Evolutionary conservation across 2,329 filamentous ascomycete genomes (phyloP).

Genomic region (Exophiala sideris): DNA sequence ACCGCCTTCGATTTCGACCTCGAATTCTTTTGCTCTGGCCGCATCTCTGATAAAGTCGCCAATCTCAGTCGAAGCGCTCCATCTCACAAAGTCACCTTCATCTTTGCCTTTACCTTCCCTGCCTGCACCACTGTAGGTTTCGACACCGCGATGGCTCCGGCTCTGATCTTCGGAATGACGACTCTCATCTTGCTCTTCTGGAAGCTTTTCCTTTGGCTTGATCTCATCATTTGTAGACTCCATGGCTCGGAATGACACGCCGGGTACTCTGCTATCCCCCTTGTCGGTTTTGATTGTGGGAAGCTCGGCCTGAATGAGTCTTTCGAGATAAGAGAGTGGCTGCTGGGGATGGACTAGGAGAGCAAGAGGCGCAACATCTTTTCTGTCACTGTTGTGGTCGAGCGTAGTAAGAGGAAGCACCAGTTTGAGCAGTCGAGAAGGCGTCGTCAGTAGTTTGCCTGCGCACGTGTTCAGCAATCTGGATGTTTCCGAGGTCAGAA

Average conservation of each 20-base stretch:
- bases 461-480: background rate
- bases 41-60: slow-evolving; percentile 93
- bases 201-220: slow-evolving; percentile 36
- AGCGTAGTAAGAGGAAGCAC: slow-evolving; percentile 69
- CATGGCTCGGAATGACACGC: slow-evolving; percentile 75
- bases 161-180: slow-evolving; percentile 35
- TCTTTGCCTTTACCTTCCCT: slow-evolving; percentile 53
- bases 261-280: slow-evolving; percentile 67
- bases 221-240: slow-evolving; percentile 63
- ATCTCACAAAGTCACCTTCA: slow-evolving; percentile 69
- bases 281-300: slow-evolving; percentile 62
- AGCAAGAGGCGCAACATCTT: slow-evolving; percentile 77
- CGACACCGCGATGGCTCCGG: slow-evolving; percentile 58
- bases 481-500: background rate
- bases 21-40: slow-evolving; percentile 77
- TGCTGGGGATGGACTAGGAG: slow-evolving; percentile 86
- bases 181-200: slow-evolving; percentile 46
- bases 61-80: slow-evolving; percentile 84
- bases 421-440: slow-evolving; percentile 74
- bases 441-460: slow-evolving; percentile 78
- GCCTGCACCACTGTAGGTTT: slow-evolving; percentile 68
- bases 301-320: slow-evolving; percentile 82
- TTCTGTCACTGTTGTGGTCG: slow-evolving; percentile 58
- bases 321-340: slow-evolving; percentile 83
- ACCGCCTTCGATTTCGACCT: slow-evolving; percentile 73